Percentiles rank a stretch among this genome's conserved stretches.
These are phyloP conservation scores for Ganoderma sp. DNA, from an alignment of 1,284 basidiomycete genomes.

Conservation along the genomic window DNA sequence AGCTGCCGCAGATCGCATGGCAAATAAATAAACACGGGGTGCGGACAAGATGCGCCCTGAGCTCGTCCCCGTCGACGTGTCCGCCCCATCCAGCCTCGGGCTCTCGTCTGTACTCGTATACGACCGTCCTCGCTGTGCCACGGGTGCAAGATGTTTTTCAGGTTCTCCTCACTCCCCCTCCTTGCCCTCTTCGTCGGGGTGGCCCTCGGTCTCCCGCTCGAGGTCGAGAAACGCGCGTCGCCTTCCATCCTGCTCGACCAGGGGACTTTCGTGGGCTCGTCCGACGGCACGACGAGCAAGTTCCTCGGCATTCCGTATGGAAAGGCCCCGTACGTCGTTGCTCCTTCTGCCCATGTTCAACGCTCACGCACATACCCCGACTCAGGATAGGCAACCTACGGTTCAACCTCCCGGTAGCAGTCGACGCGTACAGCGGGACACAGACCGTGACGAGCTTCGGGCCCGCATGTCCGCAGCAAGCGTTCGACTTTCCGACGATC, in stretches of 20 bases:
- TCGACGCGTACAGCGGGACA: conserved; percentile 39
- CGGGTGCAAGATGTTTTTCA: not conserved
- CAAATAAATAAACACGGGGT: not conserved
- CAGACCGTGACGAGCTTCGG: conserved; percentile 41
- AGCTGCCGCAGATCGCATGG: not conserved
- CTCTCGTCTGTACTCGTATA: not conserved
- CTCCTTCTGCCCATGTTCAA: too few relatives aligned
- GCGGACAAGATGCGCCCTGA: not conserved
- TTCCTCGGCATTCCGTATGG: conserved; percentile 41
- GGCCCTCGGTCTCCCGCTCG: conserved; percentile 15
- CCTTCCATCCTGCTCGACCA: conserved; percentile 33
- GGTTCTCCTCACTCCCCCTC: conserved; percentile 21
- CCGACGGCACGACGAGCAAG: conserved; percentile 31
- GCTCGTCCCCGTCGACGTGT: not conserved
- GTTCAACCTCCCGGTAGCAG: conserved; percentile 44
- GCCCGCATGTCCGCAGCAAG: conserved; percentile 46
- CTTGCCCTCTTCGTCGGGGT: conserved; percentile 8
- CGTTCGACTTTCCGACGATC: conserved; percentile 37
- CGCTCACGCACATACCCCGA: not conserved
- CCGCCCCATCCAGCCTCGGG: not conserved
- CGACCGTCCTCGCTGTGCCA: not conserved
- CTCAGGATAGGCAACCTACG: conserved; percentile 35
- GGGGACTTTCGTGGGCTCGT: conserved; percentile 33
- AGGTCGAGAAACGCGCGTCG: conserved; percentile 15
- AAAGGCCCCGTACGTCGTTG: conserved; percentile 35